Evolutionary conservation across 2,329 filamentous ascomycete genomes (phyloP).

Genomic region (Talaromyces amestolkiae): DNA sequence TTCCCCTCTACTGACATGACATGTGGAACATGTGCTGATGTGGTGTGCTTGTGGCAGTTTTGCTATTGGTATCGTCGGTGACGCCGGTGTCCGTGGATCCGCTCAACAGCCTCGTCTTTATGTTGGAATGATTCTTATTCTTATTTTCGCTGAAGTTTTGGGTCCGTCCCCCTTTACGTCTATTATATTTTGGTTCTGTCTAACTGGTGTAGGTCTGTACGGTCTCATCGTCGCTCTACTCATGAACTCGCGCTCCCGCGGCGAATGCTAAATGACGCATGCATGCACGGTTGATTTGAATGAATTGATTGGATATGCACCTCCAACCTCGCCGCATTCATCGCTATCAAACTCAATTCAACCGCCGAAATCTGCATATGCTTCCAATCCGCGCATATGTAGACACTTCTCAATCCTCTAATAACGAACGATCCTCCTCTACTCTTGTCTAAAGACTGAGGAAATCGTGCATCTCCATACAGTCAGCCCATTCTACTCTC

Average conservation of each 20-base stretch:
- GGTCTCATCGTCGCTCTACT: slow-evolving; percentile 97
- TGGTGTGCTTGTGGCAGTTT: slow-evolving; percentile 51
- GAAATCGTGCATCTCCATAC: background rate
- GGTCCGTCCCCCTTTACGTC: too few species aligned
- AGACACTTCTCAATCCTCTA: background rate
- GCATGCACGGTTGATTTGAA: background rate
- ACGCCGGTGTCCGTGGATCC: slow-evolving; percentile 53
- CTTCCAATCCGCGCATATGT: background rate
- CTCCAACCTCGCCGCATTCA: background rate
- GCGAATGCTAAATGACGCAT: slow-evolving; percentile 57
- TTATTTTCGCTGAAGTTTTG: slow-evolving; percentile 99
- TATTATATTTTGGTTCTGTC: too few species aligned
- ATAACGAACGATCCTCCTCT: background rate
- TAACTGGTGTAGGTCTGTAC: slow-evolving; percentile 74
- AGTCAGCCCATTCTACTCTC: background rate
- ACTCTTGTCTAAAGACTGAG: background rate
- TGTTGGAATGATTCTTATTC: slow-evolving; percentile 97
- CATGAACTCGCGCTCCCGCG: slow-evolving; percentile 92
- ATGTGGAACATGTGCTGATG: too few species aligned
- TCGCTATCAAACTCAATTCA: background rate
- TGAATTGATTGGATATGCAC: background rate
- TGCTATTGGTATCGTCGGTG: slow-evolving; percentile 77
- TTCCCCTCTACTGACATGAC: too few species aligned
- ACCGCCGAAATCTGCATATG: background rate
- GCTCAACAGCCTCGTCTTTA: slow-evolving; percentile 64